A percentile compares a stretch with the other conserved stretches of the same genome.
These are phyloP conservation scores for Massarina eburnea DNA, from an alignment of 2,329 filamentous ascomycete genomes.

Conservation along the genomic window DNA sequence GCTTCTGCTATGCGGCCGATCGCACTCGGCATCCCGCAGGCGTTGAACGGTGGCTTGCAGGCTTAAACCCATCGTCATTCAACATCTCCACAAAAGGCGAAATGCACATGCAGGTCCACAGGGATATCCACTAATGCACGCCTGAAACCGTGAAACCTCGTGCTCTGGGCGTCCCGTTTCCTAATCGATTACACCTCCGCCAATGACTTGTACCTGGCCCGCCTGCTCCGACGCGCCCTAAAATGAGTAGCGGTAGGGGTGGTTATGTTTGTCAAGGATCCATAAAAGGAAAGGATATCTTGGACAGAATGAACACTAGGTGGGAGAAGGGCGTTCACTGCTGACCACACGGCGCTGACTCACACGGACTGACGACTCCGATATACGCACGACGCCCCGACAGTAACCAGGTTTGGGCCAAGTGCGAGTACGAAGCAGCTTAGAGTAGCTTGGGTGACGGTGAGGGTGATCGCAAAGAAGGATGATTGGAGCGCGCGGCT, in stretches of 20 bases:
- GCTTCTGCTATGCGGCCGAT: not conserved
- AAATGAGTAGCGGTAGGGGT: constrained; percentile 1
- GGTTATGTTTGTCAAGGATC: too few relatives aligned
- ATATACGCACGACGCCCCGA: not conserved
- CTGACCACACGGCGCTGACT: constrained; percentile 1
- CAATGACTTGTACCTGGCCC: not conserved
- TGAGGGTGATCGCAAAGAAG: not conserved
- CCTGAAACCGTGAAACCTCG: constrained; percentile 1
- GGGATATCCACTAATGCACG: not conserved
- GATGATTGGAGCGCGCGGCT: not conserved
- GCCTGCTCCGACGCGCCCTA: not conserved
- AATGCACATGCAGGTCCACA: too few relatives aligned
- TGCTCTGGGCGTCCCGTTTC: not conserved
- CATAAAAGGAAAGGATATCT: not conserved
- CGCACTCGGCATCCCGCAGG: not conserved
- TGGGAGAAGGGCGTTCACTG: not conserved
- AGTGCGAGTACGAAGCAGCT: too few relatives aligned
- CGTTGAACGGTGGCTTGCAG: not conserved
- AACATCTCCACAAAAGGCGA: not conserved
- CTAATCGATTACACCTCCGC: not conserved
- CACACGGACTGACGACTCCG: not conserved
- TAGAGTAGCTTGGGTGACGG: not conserved
- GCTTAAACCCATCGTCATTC: not conserved
- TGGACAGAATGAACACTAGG: not conserved
- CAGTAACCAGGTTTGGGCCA: not conserved